These are phyloP conservation scores for Neofusicoccum parvum DNA, from an alignment of 2,329 filamentous ascomycete genomes.

Conservation along the genomic window DNA sequence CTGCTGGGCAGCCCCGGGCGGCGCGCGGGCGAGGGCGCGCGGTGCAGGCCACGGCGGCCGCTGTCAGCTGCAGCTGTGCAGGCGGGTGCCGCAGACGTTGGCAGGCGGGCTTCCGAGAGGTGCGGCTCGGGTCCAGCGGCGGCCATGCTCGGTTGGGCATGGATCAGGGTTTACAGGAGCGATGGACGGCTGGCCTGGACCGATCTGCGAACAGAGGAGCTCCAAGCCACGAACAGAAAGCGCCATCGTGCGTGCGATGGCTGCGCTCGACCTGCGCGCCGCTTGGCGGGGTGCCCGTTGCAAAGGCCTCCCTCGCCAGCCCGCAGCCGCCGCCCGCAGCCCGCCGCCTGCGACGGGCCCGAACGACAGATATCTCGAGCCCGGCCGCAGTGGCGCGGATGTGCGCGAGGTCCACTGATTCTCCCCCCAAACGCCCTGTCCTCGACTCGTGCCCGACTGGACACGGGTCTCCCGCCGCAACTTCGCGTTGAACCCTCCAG, in stretches of 20 bases:
- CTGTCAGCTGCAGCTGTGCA: too few species aligned
- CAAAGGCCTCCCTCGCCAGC: background rate
- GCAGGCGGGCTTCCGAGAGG: background rate
- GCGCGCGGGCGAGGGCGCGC: too few species aligned
- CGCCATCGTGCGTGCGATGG: constrained; percentile 5
- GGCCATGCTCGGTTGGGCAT: constrained; percentile 17
- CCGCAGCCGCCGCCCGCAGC: background rate
- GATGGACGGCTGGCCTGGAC: constrained; percentile 3
- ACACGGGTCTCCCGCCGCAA: background rate
- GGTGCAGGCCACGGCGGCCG: too few species aligned
- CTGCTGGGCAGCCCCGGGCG: too few species aligned
- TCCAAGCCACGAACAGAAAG: constrained; percentile 1
- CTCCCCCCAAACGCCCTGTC: background rate
- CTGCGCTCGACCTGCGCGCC: background rate
- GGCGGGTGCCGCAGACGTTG: too few species aligned
- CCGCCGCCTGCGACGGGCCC: background rate
- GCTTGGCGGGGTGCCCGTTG: constrained; percentile 3
- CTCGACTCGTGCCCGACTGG: background rate
- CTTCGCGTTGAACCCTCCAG: background rate
- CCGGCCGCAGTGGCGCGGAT: constrained; percentile 2
- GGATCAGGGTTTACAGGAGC: constrained; percentile 9
- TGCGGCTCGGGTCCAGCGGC: constrained; percentile 8
- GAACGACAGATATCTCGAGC: constrained; percentile 11
- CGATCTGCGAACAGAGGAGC: background rate
- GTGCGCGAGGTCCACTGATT: background rate